Evolutionary conservation across 2,329 filamentous ascomycete species (phyloP).

Genomic region (Clarireedia monteithiana): DNA sequence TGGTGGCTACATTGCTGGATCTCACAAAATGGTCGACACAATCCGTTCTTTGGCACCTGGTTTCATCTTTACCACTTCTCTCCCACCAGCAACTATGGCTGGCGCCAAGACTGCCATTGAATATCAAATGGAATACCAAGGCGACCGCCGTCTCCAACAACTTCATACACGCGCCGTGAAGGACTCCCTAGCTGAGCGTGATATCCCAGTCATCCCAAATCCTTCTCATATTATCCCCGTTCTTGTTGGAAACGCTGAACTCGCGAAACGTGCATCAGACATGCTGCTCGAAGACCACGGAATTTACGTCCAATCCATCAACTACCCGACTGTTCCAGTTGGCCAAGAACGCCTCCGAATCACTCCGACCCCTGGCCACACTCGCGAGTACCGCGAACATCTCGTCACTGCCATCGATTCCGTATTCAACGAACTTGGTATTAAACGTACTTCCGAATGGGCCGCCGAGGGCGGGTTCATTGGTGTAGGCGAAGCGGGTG

Average conservation of each 20-base stretch:
- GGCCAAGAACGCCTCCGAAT: slow-evolving; percentile 96
- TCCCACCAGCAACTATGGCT: slow-evolving; percentile 95
- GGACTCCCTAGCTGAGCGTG: slow-evolving; percentile 64
- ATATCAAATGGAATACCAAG: slow-evolving; percentile 79
- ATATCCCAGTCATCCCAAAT: slow-evolving; percentile 96
- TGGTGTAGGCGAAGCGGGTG: slow-evolving; percentile 71
- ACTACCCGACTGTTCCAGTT: slow-evolving; percentile 95
- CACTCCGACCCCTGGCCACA: slow-evolving; percentile 91
- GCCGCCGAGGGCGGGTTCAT: slow-evolving; percentile 86
- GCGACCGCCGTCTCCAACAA: slow-evolving; percentile 87
- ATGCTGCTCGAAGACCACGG: slow-evolving; percentile 82
- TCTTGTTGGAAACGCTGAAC: slow-evolving; percentile 86
- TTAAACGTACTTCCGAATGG: slow-evolving; percentile 93
- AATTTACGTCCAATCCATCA: slow-evolving; percentile 98
- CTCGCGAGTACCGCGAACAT: slow-evolving; percentile 74
- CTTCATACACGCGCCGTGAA: slow-evolving; percentile 94
- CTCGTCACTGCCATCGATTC: slow-evolving; percentile 76
- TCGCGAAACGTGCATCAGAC: slow-evolving; percentile 87
- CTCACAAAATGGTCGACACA: slow-evolving; percentile 76
- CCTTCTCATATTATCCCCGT: slow-evolving; percentile 94
- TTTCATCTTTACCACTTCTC: slow-evolving; percentile 97
- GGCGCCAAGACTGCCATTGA: slow-evolving; percentile 87
- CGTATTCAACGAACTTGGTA: slow-evolving; percentile 81
- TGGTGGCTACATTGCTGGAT: slow-evolving; percentile 94
- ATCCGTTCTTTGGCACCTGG: slow-evolving; percentile 91